These are phyloP conservation scores for Biancaea sappan DNA, from an alignment of 306 rosid genomes.

Conservation along the genomic window DNA sequence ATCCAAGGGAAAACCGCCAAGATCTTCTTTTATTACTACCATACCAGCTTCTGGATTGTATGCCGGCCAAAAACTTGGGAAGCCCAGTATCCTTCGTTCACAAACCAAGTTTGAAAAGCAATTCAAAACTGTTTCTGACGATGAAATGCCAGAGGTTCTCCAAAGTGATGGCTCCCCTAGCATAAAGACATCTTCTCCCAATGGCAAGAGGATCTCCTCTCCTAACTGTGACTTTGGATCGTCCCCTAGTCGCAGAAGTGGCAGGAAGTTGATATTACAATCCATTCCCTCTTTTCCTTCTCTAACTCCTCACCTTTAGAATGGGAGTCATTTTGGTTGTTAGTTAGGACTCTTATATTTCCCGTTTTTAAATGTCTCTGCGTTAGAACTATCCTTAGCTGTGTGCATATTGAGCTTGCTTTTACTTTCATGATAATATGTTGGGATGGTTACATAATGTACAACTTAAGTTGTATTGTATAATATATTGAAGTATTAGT, in stretches of 20 bases:
- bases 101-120: conserved; percentile 55
- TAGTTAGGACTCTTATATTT: neutral
- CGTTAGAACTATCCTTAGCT: conserved; percentile 28
- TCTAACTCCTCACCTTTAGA: conserved; percentile 68
- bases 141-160: conserved; percentile 66
- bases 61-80: conserved; percentile 55
- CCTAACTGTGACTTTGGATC: conserved; percentile 59
- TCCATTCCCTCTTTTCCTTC: conserved; percentile 92
- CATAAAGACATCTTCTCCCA: conserved; percentile 77
- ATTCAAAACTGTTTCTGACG: conserved; percentile 48
- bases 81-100: conserved; percentile 49
- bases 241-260: conserved; percentile 65
- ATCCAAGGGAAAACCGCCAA: conserved; percentile 64
- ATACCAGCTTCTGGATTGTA: conserved; percentile 60
- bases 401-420: conserved; percentile 38
- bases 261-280: conserved; percentile 81
- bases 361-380: conserved; percentile 15
- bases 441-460: conserved; percentile 39
- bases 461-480: conserved; percentile 54
- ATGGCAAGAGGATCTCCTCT: conserved; percentile 83
- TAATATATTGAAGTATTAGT: conserved; percentile 28
- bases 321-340: conserved; percentile 4
- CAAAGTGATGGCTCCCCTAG: conserved; percentile 53
- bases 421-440: conserved; percentile 45
- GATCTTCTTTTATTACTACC: conserved; percentile 56